These are phyloP conservation scores for Suhomyces sp. DNA, from an alignment of 805 yeast species.

Conservation along the genomic window DNA sequence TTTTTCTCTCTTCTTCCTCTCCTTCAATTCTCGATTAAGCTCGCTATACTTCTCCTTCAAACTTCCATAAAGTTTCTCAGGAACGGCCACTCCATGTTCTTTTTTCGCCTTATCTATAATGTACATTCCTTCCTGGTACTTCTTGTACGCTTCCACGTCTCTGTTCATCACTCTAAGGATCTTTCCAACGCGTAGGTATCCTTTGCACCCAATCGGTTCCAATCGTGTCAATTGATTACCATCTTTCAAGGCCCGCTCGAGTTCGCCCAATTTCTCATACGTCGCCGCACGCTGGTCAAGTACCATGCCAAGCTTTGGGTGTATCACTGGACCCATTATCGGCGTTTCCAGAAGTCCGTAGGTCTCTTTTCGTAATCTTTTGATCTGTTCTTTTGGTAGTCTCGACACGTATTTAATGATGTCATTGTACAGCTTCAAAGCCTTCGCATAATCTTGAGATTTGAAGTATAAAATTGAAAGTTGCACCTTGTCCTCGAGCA, in stretches of 20 bases:
- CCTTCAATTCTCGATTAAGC: slow-evolving; percentile 25
- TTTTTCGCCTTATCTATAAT: slow-evolving; percentile 31
- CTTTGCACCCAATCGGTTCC: slow-evolving; percentile 50
- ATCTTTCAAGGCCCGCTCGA: slow-evolving; percentile 36
- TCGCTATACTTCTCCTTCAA: slow-evolving; percentile 23
- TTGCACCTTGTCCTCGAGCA: slow-evolving; percentile 26
- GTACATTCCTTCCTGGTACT: slow-evolving; percentile 37
- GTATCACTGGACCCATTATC: slow-evolving; percentile 27
- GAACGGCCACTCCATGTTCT: slow-evolving; percentile 28
- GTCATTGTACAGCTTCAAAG: slow-evolving; percentile 28
- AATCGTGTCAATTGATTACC: slow-evolving; percentile 30
- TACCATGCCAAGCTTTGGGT: slow-evolving; percentile 35
- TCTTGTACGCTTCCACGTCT: slow-evolving; percentile 35
- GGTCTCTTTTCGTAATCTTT: slow-evolving; percentile 15
- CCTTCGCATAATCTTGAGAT: slow-evolving; percentile 25
- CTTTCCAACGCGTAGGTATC: slow-evolving; percentile 47
- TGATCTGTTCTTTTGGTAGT: slow-evolving; percentile 10
- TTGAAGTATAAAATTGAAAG: slow-evolving; percentile 29
- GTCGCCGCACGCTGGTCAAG: slow-evolving; percentile 53
- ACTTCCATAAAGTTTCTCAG: slow-evolving; percentile 28
- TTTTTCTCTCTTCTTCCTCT: no score
- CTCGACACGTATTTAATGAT: slow-evolving; percentile 19
- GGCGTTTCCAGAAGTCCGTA: slow-evolving; percentile 27
- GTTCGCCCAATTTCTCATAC: slow-evolving; percentile 38
- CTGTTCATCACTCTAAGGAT: slow-evolving; percentile 23